Base-by-base conservation (phyloP, 306 rosid genomes). In the Sechiopsis laciniata region DNA sequence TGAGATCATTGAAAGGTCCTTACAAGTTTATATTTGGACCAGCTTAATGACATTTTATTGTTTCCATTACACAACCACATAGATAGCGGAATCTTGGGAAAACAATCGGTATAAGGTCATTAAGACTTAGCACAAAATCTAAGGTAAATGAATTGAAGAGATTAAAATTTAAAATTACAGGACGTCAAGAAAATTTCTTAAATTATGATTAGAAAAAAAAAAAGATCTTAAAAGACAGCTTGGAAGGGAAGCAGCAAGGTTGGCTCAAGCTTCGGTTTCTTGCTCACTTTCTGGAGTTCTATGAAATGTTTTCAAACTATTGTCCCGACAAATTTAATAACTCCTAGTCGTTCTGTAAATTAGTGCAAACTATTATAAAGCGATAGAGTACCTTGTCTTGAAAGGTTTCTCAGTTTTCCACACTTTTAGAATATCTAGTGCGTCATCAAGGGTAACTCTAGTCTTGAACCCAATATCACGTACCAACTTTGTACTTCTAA, bases 381-480 rank as follows among this genome's bases (percentile, higher is more conserved):
- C 37, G 58, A 12, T 71, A 35, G 29, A 60, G 75, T 80, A 93
- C 98, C 97, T 90, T 80, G 96, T 89, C 82, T 78, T 80, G 78
- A 88, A 86, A 32, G 85, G 81, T 66, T 60, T 72, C 77, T 81
- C 66, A 13, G 79, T 83, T 69, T 88, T 87, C 98, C 91, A 88
- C 67, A 75, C 73, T 82, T 80, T 80, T 53, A 93, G 74, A 59
- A 88, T 78, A 75, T 89, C 86, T 80, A 84, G 78, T 80, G 79
- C 77, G 74, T 90, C 98, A 64, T 73, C 80, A 51, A 93, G 83
- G 70, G 86, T 83, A 61, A 93, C 96, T 75, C 71, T 82, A 42
- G 88, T 93, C 89, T 90, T 93, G 62, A 93, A 87, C 75, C 98
- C 97, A 79, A 93, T 53, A 70, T 87, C 89, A 14, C 72, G 53